These are phyloP conservation scores for Hordeum pubiflorum DNA, from an alignment of 202 grass and related monocot species.

Conservation along the genomic window DNA sequence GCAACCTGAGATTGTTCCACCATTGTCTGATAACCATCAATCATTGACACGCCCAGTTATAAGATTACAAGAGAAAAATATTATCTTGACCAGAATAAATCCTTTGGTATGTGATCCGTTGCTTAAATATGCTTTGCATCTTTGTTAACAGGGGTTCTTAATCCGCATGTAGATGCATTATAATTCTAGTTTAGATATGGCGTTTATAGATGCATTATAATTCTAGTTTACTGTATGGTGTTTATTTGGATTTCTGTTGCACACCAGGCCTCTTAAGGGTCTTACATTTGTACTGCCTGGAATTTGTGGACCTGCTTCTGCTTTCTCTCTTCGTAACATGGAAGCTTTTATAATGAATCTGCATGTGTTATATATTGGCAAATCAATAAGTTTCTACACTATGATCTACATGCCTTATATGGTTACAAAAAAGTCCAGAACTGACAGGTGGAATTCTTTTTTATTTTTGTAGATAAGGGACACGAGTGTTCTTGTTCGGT, in stretches of 20 bases:
- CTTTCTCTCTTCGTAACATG: neutral
- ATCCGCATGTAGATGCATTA: conserved; percentile 9
- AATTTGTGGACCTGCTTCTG: neutral
- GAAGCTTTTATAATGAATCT: neutral
- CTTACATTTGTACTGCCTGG: neutral
- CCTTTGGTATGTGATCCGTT: conserved; percentile 61
- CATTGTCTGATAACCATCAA: conserved; percentile 83
- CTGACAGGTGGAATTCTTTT: neutral
- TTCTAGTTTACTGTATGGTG: neutral
- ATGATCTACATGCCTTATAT: neutral
- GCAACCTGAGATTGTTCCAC: conserved; percentile 76
- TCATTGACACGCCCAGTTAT: conserved; percentile 87
- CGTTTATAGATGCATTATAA: conserved; percentile 15
- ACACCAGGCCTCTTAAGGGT: neutral
- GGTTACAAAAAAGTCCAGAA: neutral
- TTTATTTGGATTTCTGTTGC: conserved; percentile 4
- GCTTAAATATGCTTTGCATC: conserved; percentile 18
- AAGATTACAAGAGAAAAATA: conserved; percentile 85
- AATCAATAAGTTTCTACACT: neutral
- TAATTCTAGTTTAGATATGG: neutral
- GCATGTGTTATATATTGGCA: neutral
- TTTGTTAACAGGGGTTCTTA: neutral
- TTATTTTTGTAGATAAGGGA: conserved; percentile 72
- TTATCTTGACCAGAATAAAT: conserved; percentile 93
- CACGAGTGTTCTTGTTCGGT: conserved; percentile 88